Percentiles rank a stretch among this genome's conserved stretches.
Evolutionary conservation across 768 basidiomycete genomes (phyloP).

Genomic region (Kwoniella mangroviensis): DNA sequence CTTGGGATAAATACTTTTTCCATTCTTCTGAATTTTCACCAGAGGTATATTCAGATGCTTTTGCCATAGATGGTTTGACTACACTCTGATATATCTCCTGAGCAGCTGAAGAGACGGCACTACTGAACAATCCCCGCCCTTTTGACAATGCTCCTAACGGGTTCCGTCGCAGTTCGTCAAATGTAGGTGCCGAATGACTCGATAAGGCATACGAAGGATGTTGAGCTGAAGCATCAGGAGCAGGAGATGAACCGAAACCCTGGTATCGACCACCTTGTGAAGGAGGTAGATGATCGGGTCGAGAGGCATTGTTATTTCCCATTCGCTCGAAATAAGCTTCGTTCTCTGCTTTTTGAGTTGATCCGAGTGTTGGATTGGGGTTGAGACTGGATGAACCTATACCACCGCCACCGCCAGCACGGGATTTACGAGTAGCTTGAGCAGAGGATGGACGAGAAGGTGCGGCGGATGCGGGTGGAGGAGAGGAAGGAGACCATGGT

Average conservation of each 20-base stretch:
- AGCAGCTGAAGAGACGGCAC: conserved; percentile 71
- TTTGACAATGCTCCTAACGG: conserved; percentile 84
- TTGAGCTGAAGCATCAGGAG: conserved; percentile 61
- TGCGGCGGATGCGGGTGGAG: conserved; percentile 64
- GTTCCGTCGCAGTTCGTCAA: conserved; percentile 82
- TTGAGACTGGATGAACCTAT: conserved; percentile 61
- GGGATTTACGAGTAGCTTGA: conserved; percentile 85
- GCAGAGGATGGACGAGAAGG: conserved; percentile 72
- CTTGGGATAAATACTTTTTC: conserved; percentile 35
- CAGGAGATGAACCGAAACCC: conserved; percentile 88
- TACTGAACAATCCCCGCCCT: conserved; percentile 94
- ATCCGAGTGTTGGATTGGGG: conserved; percentile 66
- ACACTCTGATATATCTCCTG: conserved; percentile 81
- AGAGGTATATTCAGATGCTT: conserved; percentile 59
- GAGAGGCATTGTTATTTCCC: conserved; percentile 77
- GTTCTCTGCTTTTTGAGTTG: conserved; percentile 66
- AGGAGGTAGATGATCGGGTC: conserved; percentile 80
- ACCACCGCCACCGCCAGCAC: conserved; percentile 64
- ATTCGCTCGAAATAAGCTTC: conserved; percentile 84
- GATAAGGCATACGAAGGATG: conserved; percentile 75
- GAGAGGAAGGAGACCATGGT: conserved; percentile 76
- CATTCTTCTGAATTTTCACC: conserved; percentile 32
- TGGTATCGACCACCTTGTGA: conserved; percentile 88
- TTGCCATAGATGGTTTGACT: conserved; percentile 85
- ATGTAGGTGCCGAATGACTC: conserved; percentile 75